Base-by-base conservation (phyloP, 805 yeast genomes). In the Metschnikowia drakensbergensis region DNA sequence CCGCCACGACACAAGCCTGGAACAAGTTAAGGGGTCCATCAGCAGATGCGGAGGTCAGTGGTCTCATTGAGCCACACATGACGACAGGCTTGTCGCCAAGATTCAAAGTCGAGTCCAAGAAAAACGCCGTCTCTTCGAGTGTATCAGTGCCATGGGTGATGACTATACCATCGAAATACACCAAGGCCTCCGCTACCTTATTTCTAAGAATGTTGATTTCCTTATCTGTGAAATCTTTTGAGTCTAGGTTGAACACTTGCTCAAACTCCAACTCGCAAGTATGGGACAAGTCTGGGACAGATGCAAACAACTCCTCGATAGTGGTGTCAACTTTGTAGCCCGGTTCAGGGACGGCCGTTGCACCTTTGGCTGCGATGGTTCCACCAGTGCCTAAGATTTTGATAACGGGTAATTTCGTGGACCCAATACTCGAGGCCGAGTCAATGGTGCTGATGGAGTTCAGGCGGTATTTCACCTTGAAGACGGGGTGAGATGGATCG, bases 141-240 rank as follows among this genome's bases (percentile, higher is more conserved):
- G 86, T 79, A 57, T 82, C 88, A 6, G 88, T 82, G n/a, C 88
- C 88, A 61, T 82, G 88, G 1, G 86, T 82, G 34, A 82, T 77
- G 37, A 82, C 86, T 17, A 81, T 74, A 36, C 86, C 86, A 56
- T 80, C 81, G 53, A 71, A 78, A 3, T 64, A 51, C 37, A 64
- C 68, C 33, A 81, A 59, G 30, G 77, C 75, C 25, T 69, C 69
- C 9, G 73, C 63, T 17, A 82, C 71, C 48, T 76, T 75, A 38
- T 67, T 62, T 51, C 79, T 73, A 42, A 82, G 70, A 42, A 67
- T 65, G 46, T 73, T 57, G 47, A 82, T 64, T 37, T 79, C 75
- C 1, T 58, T 54, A 40, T 77, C 73, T 35, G 77, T 73, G 29
- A 82, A 71, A 50, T 80, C 82, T 51, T 79, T 80, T 3, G 86